Conservation (phyloP, 495 filamentous ascomycete genomes). For the Penicillium coprophilum region DNA sequence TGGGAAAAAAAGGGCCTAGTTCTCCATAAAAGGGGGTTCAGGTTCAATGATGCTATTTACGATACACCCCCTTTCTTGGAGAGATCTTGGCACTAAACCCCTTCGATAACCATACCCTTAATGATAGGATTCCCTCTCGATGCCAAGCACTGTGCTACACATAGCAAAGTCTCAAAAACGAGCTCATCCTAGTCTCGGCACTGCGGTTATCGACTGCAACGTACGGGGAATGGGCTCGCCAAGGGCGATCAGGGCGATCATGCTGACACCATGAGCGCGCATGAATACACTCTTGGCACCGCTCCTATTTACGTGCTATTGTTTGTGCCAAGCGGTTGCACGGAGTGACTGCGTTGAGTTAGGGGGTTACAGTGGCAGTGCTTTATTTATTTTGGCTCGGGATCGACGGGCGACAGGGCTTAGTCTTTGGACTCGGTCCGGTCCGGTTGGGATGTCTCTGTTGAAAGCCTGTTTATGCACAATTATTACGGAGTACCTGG, state of each 20-base stretch:
- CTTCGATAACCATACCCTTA: neutral
- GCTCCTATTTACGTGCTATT: slow-evolving; percentile 13
- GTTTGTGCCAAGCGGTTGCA: slow-evolving; percentile 25
- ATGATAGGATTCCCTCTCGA: slow-evolving; percentile 8
- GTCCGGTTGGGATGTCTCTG: slow-evolving; percentile 17
- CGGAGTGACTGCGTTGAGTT: slow-evolving; percentile 11
- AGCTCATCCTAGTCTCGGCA: neutral
- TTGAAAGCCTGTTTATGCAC: neutral
- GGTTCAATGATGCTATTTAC: neutral
- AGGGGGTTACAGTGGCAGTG: slow-evolving; percentile 21
- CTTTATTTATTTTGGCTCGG: slow-evolving; percentile 10
- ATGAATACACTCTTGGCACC: slow-evolving; percentile 22
- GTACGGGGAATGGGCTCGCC: slow-evolving; percentile 18
- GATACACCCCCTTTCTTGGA: neutral
- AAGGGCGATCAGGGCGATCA: slow-evolving; percentile 36
- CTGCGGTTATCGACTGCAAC: slow-evolving; percentile 12
- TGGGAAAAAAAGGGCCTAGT: neutral
- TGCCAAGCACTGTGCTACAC: slow-evolving; percentile 10
- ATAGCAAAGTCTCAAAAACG: slow-evolving; percentile 13
- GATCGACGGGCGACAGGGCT: slow-evolving; percentile 23
- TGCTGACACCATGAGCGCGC: slow-evolving; percentile 5
- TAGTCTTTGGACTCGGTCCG: slow-evolving; percentile 19
- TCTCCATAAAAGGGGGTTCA: slow-evolving; percentile 11
- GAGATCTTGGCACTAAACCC: slow-evolving; percentile 1
- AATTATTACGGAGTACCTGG: too few relatives aligned